Evolutionary conservation across 2,329 filamentous ascomycete species (phyloP), one percentile per base, ranked within the genome.

Genomic region (Scedosporium apiospermum): DNA sequence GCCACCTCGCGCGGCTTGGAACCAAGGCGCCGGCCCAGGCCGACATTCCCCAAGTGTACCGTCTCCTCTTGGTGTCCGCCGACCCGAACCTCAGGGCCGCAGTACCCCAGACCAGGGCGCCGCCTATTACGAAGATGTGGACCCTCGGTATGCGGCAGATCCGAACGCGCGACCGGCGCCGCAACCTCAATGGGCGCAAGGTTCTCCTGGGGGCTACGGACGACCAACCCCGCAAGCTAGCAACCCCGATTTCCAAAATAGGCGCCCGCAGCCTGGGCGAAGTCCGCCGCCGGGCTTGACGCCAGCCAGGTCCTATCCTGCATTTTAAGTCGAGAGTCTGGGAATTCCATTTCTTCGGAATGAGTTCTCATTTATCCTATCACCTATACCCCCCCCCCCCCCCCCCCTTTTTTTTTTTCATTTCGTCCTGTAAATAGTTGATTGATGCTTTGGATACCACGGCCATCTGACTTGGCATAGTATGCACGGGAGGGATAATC

Each of bases 111-210:
- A 67, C 21, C 65, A 68, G 65, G 72, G 66, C 58, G 76, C 70
- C 68, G 76, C 82, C 65, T 98, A 98, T 75, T 96, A 96, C 71
- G 95, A 98, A 79, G 93, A 98, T 72, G 86, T 96, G 12, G 92
- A 96, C 67, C 92, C 93, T 55, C 89, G 87, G 63, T 98, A 97
- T 70, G 89, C 86, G 41, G 42, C 34, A 3, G 61, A 62, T 12
- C 44, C 42, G 4, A 53, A 18, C n/a, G 27, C 82, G 65, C 60
- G 73, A 74, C 51, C 70, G 69, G 64, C 66, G 60, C 67, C 61
- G 62, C 72, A 63, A 65, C 67, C 69, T 10, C 42, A 61, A 67
- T 65, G 65, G 71, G 65, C 63, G 69, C 58, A 64, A 71, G 62
- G 65, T 67, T 67, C 6, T 53, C 64, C 12, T 57, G 57, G 51